Evolutionary conservation across 192 early-diverging fungal species (phyloP), one percentile per base, ranked within the genome.

Genomic region (Obelidium mucronatum): DNA sequence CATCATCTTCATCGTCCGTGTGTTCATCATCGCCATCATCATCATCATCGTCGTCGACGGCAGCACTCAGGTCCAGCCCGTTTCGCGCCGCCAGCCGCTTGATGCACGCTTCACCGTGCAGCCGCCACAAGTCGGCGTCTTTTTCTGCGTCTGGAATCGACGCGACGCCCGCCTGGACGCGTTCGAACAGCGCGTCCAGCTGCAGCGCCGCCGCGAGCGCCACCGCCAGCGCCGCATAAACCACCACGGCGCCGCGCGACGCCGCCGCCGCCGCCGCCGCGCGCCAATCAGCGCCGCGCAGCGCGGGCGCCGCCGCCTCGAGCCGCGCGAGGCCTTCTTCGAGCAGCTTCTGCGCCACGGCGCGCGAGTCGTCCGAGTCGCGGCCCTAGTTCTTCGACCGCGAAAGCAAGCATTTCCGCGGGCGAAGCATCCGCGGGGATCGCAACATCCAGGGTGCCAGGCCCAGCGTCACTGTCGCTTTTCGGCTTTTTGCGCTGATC

Each of bases 361-460:
- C 54, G 54, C 54, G 69, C 52, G 53, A 51, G 54, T 72, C 69
- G 17, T 67, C 66, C 8, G 22, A 19, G 17, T 31, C 66, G 24
- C 34, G 19, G 15, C 8, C 53, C n/a, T 22, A 30, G 30, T 36
- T 59, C 54, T 1, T 17, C 52, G 6, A 26, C 31, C 31, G 69
- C 69, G 15, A 58, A 13, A n/a, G 39, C 0, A 28, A 72, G 69
- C 4, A 40, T 36, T 13, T 55, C 52, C 19, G 53, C 54, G 52
- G 30, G 30, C 24, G 52, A 56, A 3, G 69, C 51, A 4, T 17
- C 33, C 11, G 69, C 51, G 19, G 69, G 69, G 36, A 72, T 13
- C 31, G 69, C 1, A 28, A 72, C 56, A 4, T 72, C 54, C 13
- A 72, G 54, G 28, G 22, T 15, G 2, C 42, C 48, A 19, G 67